These are phyloP conservation scores for Medicago arabica DNA, from an alignment of 306 rosid species.

Conservation along the genomic window DNA sequence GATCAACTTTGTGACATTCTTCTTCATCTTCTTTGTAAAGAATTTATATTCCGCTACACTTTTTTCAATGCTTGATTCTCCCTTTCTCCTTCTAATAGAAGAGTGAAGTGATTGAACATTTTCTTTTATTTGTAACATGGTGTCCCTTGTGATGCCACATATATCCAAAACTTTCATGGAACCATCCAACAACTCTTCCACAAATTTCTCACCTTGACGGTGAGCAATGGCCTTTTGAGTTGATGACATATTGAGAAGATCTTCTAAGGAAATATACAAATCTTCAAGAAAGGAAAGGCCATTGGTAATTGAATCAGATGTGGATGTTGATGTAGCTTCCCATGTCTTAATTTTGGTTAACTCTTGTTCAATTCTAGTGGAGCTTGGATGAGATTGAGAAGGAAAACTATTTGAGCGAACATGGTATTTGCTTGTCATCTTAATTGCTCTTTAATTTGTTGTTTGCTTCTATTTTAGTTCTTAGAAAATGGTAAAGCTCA, in stretches of 20 bases:
- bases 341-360: conserved; percentile 51
- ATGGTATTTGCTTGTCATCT: conserved; percentile 49
- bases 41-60: conserved; percentile 49
- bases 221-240: conserved; percentile 56
- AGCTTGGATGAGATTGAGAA: conserved; percentile 64
- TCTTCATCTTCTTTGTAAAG: conserved; percentile 64
- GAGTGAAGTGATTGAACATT: conserved; percentile 61
- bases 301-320: conserved; percentile 46
- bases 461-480: neutral
- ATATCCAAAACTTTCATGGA: conserved; percentile 65
- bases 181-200: conserved; percentile 68
- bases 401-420: conserved; percentile 73
- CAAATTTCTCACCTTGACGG: conserved; percentile 43
- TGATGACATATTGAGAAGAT: conserved; percentile 65
- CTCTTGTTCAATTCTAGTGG: conserved; percentile 56
- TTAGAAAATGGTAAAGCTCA: neutral
- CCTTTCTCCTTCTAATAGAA: conserved; percentile 68
- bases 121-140: conserved; percentile 55
- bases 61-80: conserved; percentile 51
- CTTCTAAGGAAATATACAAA: conserved; percentile 57
- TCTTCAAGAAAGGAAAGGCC: conserved; percentile 56
- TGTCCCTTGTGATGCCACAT: conserved; percentile 65
- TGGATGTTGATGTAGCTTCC: conserved; percentile 48
- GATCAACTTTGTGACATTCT: conserved; percentile 52
- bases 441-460: conserved; percentile 16